phyloP scores from a whole-genome alignment of 805 yeast genomes.

The Dipodascopsis tothii region DNA sequence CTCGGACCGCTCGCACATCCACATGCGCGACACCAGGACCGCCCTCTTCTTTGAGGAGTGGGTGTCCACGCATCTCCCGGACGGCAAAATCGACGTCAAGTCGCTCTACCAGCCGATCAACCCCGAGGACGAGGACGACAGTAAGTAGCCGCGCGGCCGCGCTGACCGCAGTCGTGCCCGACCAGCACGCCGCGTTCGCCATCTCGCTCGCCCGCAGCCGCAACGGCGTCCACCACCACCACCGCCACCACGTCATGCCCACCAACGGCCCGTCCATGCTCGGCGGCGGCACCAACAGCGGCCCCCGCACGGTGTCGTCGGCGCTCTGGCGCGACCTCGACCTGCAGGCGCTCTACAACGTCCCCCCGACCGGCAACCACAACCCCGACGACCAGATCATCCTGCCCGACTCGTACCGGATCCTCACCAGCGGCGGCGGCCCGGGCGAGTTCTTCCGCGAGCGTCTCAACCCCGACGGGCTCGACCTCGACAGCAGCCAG shows the following conservation, averaged over 20 bases:
- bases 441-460: not conserved
- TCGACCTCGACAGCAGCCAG: too few species aligned
- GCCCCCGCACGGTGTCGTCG: not conserved
- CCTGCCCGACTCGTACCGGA: not conserved
- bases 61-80: conserved; percentile 16
- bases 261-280: not conserved
- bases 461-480: not conserved
- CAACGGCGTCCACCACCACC: not conserved
- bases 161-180: conserved; percentile 18
- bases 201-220: conserved; percentile 16
- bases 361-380: not conserved
- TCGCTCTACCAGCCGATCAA: conserved; percentile 23
- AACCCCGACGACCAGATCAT: not conserved
- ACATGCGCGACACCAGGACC: conserved; percentile 16
- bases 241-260: not conserved
- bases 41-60: conserved; percentile 21
- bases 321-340: not conserved
- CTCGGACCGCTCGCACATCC: conserved; percentile 23
- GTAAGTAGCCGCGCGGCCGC: too few species aligned
- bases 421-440: not conserved
- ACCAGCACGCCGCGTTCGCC: conserved; percentile 24
- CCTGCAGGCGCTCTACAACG: not conserved
- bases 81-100: conserved; percentile 20
- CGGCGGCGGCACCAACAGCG: not conserved
- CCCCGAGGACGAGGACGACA: conserved; percentile 26